These are phyloP conservation scores for Candida fluviatilis DNA, from an alignment of 805 yeast species.

Conservation along the genomic window DNA sequence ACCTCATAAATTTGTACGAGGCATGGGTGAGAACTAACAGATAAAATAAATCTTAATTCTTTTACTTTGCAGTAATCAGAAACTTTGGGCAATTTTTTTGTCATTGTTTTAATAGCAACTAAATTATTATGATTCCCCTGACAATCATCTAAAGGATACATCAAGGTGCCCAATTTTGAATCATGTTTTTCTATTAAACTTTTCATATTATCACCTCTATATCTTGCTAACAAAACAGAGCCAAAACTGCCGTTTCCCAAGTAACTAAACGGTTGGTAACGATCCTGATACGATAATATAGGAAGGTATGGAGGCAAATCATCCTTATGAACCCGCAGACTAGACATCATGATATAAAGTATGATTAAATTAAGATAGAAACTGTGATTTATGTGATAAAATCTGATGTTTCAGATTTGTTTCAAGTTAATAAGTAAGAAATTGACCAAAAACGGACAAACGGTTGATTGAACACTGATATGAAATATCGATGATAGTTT, in stretches of 20 bases:
- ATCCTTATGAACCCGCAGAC: not conserved
- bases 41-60: constrained; percentile 62
- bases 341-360: not conserved
- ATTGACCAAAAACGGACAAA: too few relatives aligned
- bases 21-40: constrained; percentile 67
- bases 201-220: constrained; percentile 19
- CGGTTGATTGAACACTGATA: too few relatives aligned
- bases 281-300: constrained; percentile 12
- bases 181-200: constrained; percentile 13
- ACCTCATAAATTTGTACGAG: constrained; percentile 75
- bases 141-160: constrained; percentile 38
- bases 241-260: constrained; percentile 81
- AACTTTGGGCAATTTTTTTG: constrained; percentile 39
- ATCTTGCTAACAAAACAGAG: constrained; percentile 59
- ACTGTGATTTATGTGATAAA: too few relatives aligned
- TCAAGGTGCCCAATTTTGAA: constrained; percentile 41
- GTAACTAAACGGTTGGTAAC: constrained; percentile 46
- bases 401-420: not conserved
- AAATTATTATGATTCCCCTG: constrained; percentile 26
- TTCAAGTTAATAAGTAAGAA: too few relatives aligned
- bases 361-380: too few relatives aligned
- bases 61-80: constrained; percentile 43
- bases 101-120: constrained; percentile 80
- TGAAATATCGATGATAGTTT: too few relatives aligned
- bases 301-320: constrained; percentile 7